Base-by-base conservation (phyloP, 2,329 filamentous ascomycete genomes). In the Fonsecaea pedrosoi region DNA sequence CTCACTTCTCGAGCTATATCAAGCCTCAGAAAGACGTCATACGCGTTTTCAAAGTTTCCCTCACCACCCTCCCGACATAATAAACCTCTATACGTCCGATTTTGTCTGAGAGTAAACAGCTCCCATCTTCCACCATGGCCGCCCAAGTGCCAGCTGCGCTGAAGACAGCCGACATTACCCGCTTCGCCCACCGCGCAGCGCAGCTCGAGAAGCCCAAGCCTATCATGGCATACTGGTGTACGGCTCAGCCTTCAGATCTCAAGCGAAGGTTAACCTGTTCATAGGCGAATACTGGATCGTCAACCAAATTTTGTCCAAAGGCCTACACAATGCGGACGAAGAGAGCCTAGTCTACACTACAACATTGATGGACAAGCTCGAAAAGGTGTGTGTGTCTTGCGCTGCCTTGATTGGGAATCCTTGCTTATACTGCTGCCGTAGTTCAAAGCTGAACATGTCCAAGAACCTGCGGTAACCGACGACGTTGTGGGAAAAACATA, bases 151-250 rank as follows among this genome's bases (percentile, higher is more conserved):
- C 92, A 15, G 83, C 86, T 38, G 87, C 87, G 75, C 85, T 99
- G 74, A 93, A 91, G 81, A 83, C 89, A 64, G 89, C 91, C 67
- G 93, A 97, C 77, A 88, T 97, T 75, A 89, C 88, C 71, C 91
- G 92, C 68, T 97, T 96, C 78, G 89, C 94, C 69, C 86, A 89
- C 62, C 89, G 94, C 75, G 94, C 92, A 38, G 86, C 87, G 40
- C 94, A 99, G 82, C 86, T 99, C 57, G 91, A 94, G 77, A 86
- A 86, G 66, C 87, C 89, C 75, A 95, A 94, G 79, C 95, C 95
- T 8, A 92, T 95, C 67, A 86, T 98, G 72, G 86, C 94, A 70
- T 99, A 98, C 79, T 98, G 94, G 93, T 95, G 94, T 96, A 85
- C 76, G 90, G 85, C n/a, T 30, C 7, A 35, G 38, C 58, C 1